Percentiles rank a stretch among this genome's conserved stretches.
Conservation (phyloP, 441 rosid species). For the Populus hybrid region DNA sequence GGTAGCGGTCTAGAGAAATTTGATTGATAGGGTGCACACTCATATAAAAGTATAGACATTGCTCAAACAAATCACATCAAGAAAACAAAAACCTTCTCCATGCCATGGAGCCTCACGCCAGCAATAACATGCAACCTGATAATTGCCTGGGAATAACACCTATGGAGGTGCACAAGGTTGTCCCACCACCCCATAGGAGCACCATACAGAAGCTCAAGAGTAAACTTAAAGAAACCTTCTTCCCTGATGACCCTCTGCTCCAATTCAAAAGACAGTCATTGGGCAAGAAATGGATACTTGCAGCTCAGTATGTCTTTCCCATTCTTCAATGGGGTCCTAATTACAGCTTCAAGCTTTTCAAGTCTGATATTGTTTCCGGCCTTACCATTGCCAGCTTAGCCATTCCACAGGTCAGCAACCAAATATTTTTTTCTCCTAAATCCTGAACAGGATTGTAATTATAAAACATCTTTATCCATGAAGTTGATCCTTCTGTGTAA, state of each 20-base stretch:
- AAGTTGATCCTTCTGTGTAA: background rate
- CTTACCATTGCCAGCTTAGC: constrained; percentile 97
- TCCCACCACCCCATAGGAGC: constrained; percentile 62
- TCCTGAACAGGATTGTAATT: background rate
- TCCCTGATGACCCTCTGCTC: constrained; percentile 91
- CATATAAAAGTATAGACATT: constrained; percentile 2
- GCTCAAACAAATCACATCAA: background rate
- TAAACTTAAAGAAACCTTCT: constrained; percentile 77
- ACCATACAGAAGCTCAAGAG: constrained; percentile 46
- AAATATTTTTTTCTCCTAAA: background rate
- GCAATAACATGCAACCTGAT: constrained; percentile 13
- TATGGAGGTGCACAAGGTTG: constrained; percentile 69
- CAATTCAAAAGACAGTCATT: constrained; percentile 73
- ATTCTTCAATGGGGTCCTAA: constrained; percentile 85
- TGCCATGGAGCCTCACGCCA: constrained; percentile 26
- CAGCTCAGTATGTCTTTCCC: constrained; percentile 74
- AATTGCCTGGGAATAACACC: constrained; percentile 31
- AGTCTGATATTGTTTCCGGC: constrained; percentile 81
- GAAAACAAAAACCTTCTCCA: background rate
- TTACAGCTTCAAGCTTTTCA: constrained; percentile 62
- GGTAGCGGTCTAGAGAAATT: constrained; percentile 25
- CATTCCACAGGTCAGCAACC: constrained; percentile 68
- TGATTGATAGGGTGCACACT: constrained; percentile 12
- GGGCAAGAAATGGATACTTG: constrained; percentile 51
- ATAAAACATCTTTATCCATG: background rate